Percentiles rank a stretch among this genome's conserved stretches.
Conservation (phyloP, 164 flowering plant species). For the Stephania yunnanensis region DNA sequence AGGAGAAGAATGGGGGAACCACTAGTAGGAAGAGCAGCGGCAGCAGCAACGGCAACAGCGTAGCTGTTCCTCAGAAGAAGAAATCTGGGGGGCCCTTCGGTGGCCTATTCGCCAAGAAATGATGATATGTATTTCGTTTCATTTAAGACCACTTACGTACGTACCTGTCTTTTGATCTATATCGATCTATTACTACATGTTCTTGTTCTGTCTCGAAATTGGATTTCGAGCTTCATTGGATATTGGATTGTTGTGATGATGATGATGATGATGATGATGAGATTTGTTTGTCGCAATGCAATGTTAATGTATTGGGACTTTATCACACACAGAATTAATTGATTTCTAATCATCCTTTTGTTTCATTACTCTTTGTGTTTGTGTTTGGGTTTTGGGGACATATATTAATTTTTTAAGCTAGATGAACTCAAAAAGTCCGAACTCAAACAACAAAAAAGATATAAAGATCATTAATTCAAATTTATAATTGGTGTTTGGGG, state of each 20-base stretch:
- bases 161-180: background rate
- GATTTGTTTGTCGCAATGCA: no score
- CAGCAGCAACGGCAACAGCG: constrained; percentile 15
- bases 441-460: no score
- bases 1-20: constrained; percentile 41
- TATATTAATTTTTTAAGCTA: no score
- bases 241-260: background rate
- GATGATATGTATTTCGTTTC: constrained; percentile 10
- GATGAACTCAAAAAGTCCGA: no score
- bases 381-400: no score
- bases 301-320: no score
- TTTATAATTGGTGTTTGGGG: no score
- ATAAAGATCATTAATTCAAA: no score
- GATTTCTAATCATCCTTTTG: no score
- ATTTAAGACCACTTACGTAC: background rate
- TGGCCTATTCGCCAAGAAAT: constrained; percentile 78
- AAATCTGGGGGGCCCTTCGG: constrained; percentile 55
- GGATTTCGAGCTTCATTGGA: background rate
- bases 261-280: background rate
- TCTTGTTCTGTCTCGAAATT: background rate
- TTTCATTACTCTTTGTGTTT: no score
- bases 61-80: constrained; percentile 56
- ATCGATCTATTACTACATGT: background rate
- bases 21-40: constrained; percentile 28
- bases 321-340: no score